Evolutionary conservation across 495 filamentous ascomycete species (phyloP).

Genomic region (Penicillium cinerascens): DNA sequence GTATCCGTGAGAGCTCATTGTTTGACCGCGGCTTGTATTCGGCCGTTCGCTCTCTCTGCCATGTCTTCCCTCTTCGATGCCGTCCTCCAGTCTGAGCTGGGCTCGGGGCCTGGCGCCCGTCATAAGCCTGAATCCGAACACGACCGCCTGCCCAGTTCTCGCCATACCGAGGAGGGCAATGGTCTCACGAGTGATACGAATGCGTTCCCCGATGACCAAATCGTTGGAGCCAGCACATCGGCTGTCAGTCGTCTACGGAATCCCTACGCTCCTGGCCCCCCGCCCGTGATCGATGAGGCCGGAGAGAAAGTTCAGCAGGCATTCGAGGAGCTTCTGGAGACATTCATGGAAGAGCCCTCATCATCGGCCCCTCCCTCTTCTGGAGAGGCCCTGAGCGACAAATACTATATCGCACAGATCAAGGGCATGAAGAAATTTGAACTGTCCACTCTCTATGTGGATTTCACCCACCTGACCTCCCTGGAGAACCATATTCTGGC

Average conservation of each 20-base stretch:
- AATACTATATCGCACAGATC: slow-evolving; percentile 96
- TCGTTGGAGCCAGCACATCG: slow-evolving; percentile 51
- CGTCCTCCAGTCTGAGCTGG: slow-evolving; percentile 49
- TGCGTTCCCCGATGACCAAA: slow-evolving; percentile 58
- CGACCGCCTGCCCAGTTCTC: slow-evolving; percentile 43
- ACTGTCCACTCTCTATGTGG: slow-evolving; percentile 95
- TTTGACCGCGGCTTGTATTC: slow-evolving; percentile 14
- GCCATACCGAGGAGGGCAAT: slow-evolving; percentile 53
- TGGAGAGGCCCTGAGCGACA: slow-evolving; percentile 72
- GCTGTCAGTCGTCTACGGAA: slow-evolving; percentile 57
- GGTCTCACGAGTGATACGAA: slow-evolving; percentile 53
- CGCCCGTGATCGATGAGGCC: slow-evolving; percentile 80
- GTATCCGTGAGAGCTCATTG: slow-evolving; percentile 13
- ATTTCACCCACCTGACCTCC: slow-evolving; percentile 80
- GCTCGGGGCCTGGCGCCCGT: slow-evolving; percentile 35
- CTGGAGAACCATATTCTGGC: slow-evolving; percentile 71
- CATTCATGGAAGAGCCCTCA: slow-evolving; percentile 72
- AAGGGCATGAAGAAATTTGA: slow-evolving; percentile 80
- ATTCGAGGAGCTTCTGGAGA: slow-evolving; percentile 87
- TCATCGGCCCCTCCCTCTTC: slow-evolving; percentile 72
- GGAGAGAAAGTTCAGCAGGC: slow-evolving; percentile 79
- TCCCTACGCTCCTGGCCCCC: slow-evolving; percentile 62
- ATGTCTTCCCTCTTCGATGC: slow-evolving; percentile 55
- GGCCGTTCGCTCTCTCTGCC: slow-evolving; percentile 24
- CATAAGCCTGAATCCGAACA: slow-evolving; percentile 38